These are phyloP conservation scores for Ceratocystis colombiana DNA, from an alignment of 2,329 filamentous ascomycete species.

Conservation along the genomic window DNA sequence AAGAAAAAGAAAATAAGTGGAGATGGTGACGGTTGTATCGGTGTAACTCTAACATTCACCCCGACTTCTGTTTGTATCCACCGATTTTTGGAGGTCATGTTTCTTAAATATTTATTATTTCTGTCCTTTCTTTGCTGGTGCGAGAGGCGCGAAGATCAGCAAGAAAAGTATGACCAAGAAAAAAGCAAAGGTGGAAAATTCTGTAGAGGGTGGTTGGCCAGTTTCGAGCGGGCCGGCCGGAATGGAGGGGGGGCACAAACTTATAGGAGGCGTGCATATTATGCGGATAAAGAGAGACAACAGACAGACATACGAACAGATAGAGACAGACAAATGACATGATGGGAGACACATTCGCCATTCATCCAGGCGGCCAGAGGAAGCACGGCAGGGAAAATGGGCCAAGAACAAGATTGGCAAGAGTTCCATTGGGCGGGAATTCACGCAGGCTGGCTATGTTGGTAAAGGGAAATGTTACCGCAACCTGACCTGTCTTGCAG, in stretches of 20 bases:
- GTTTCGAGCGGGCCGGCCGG: constrained; percentile 4
- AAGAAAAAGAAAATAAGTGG: neutral
- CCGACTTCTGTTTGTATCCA: too few relatives aligned
- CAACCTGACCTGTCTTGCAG: too few relatives aligned
- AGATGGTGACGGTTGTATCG: neutral
- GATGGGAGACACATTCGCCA: neutral
- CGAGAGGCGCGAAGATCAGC: too few relatives aligned
- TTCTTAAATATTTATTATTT: too few relatives aligned
- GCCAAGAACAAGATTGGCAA: neutral
- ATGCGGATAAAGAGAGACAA: constrained; percentile 2
- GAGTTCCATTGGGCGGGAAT: neutral
- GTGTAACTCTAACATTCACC: too few relatives aligned
- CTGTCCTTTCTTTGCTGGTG: too few relatives aligned
- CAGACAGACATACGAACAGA: neutral
- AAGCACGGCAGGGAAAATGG: neutral
- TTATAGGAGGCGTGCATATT: neutral
- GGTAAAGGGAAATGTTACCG: too few relatives aligned
- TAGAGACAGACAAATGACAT: neutral
- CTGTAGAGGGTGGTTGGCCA: neutral
- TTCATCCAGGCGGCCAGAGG: neutral
- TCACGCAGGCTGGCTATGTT: neutral
- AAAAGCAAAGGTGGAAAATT: neutral
- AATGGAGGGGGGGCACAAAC: neutral
- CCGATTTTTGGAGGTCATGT: too few relatives aligned
- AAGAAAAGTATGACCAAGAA: neutral